Percentiles rank a stretch among this genome's conserved stretches.
Evolutionary conservation across 306 rosid genomes (phyloP).

Genomic region (Begonia loranthoides): DNA sequence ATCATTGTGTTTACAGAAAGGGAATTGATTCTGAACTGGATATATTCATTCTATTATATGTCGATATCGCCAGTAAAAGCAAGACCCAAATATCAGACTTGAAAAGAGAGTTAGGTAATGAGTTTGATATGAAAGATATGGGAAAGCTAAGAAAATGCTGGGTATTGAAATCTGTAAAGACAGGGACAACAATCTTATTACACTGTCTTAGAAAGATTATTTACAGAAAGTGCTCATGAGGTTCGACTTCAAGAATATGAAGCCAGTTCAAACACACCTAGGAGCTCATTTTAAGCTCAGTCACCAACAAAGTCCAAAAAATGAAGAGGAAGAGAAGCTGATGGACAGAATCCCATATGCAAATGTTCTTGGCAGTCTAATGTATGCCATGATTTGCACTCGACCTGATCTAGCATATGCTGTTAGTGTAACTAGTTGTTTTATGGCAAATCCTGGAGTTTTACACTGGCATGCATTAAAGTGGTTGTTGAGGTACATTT

Average conservation of each 20-base stretch:
- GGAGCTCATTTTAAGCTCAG: background rate
- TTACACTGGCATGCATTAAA: too few relatives aligned
- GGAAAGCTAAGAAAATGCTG: background rate
- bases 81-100: background rate
- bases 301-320: too few relatives aligned
- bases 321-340: too few relatives aligned
- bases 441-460: too few relatives aligned
- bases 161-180: background rate
- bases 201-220: too few relatives aligned
- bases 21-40: background rate
- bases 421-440: too few relatives aligned
- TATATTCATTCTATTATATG: background rate
- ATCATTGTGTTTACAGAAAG: background rate
- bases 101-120: background rate
- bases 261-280: background rate
- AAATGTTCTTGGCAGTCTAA: too few relatives aligned
- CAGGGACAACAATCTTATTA: too few relatives aligned
- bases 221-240: background rate
- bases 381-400: too few relatives aligned
- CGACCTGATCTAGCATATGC: too few relatives aligned
- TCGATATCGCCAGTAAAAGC: background rate
- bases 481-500: background rate
- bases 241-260: background rate
- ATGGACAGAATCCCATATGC: too few relatives aligned
- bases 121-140: background rate